Percentiles rank a stretch among this genome's conserved stretches.
Evolutionary conservation across 805 yeast genomes (phyloP).

Genomic region (Saturnispora saitoi): DNA sequence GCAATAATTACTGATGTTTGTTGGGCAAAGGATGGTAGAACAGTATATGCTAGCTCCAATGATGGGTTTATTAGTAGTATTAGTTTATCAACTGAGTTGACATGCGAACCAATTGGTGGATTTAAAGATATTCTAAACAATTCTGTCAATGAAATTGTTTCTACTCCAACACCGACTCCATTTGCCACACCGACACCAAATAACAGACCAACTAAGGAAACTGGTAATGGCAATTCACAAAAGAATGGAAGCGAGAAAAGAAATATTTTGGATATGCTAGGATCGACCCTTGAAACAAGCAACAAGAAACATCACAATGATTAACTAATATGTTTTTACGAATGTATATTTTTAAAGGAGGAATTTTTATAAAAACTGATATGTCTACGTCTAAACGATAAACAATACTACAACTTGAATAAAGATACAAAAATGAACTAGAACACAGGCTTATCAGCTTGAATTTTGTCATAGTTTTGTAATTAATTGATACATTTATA

Average conservation of each 20-base stretch:
- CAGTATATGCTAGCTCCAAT: slow-evolving; percentile 68
- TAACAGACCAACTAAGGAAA: background rate
- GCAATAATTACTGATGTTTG: slow-evolving; percentile 79
- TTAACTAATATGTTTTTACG: background rate
- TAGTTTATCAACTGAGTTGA: slow-evolving; percentile 39
- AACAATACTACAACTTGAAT: too few species aligned
- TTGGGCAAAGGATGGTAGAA: slow-evolving; percentile 74
- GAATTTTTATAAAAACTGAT: too few species aligned
- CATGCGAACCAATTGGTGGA: slow-evolving; percentile 41
- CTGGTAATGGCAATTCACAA: background rate
- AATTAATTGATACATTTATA: too few species aligned
- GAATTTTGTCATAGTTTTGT: too few species aligned
- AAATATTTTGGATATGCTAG: slow-evolving; percentile 7
- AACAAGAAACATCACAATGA: background rate
- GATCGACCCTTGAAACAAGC: background rate
- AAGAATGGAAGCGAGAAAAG: background rate
- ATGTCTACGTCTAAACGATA: too few species aligned
- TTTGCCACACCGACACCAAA: background rate
- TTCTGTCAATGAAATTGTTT: background rate
- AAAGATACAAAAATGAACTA: too few species aligned
- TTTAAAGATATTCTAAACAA: slow-evolving; percentile 16
- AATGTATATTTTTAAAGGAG: background rate
- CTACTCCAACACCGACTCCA: background rate
- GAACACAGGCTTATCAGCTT: too few species aligned
- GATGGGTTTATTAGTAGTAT: slow-evolving; percentile 87